Base-by-base conservation (phyloP, 2,329 filamentous ascomycete genomes). In the Aspergillus novoparasiticus region DNA sequence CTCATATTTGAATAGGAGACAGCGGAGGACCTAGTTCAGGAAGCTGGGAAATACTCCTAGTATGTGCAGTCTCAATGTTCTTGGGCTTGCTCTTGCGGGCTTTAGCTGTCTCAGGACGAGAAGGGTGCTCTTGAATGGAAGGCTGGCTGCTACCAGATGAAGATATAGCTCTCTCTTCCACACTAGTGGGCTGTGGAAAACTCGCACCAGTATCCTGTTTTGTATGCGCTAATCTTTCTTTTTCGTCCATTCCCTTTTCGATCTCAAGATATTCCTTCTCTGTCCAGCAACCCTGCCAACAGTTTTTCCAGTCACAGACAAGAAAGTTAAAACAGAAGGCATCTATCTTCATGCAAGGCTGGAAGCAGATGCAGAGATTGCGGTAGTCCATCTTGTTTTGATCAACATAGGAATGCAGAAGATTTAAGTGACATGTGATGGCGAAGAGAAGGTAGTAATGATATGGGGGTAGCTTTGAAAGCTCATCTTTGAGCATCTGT, bases 321-420 rank as follows among this genome's bases (percentile, higher is more conserved):
- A 98, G 84, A 68, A 97, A 97, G 72, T 94, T 93, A 85, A 98
- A 98, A 76, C 93, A 96, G 76, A 94, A 96, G 1, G 90, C 90
- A 73, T 98, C 94, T 63, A 98, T 95, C 80, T 94, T 96, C 87
- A 98, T 93, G 78, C 93, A 96, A 4, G 94, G 94, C 78, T 97
- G 93, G 79, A 97, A 97, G 81, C 94, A 98, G 71, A 97, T 96
- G 80, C 93, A 96, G 28, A 98, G 83, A 69, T 97, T 97, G 74
- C 92, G 89, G 75, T 94, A 97, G 75, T 96, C 93, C 94, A 98
- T 98, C 82, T 96, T 97, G 85, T 97, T 98, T 82, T 94, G 94
- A 68, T 96, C 92, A 28, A 93, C 91, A 77, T 96, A 94, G 1
- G 92, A 93, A 70, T 97, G 89, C 11, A 98, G 85, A 30, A 97